These are phyloP conservation scores for Endoconidiophora laricicola DNA, from an alignment of 2,329 filamentous ascomycete species.

Conservation along the genomic window DNA sequence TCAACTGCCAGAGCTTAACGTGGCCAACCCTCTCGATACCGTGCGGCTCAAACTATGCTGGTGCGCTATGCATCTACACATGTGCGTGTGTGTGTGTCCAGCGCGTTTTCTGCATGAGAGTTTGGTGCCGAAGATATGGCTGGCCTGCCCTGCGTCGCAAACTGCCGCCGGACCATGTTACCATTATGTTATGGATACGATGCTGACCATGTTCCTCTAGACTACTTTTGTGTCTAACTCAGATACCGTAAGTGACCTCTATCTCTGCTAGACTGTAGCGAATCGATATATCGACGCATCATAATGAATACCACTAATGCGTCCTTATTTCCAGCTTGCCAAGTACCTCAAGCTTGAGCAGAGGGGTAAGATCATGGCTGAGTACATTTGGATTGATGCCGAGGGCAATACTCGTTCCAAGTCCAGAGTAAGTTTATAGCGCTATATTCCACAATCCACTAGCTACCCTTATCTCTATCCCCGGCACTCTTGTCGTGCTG, in stretches of 20 bases:
- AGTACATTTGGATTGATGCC: slow-evolving; percentile 94
- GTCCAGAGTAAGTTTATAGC: slow-evolving; percentile 59
- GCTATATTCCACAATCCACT: slow-evolving; percentile 10
- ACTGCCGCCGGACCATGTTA: not conserved
- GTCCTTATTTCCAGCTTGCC: slow-evolving; percentile 46
- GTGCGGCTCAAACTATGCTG: slow-evolving; percentile 6
- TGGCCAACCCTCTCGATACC: no score
- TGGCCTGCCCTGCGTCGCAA: no score
- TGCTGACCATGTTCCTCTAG: slow-evolving; percentile 7
- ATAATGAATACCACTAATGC: not conserved
- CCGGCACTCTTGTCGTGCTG: slow-evolving; percentile 2
- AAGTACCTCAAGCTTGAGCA: slow-evolving; percentile 89
- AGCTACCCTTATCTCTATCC: slow-evolving; percentile 15
- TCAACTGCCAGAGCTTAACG: no score
- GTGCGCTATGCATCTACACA: no score
- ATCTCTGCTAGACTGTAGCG: not conserved
- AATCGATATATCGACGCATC: not conserved
- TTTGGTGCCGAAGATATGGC: no score
- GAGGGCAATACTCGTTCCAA: slow-evolving; percentile 77
- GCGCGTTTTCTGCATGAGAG: no score
- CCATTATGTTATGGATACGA: not conserved
- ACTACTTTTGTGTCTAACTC: slow-evolving; percentile 11
- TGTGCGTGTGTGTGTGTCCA: no score
- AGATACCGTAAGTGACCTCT: slow-evolving; percentile 8
- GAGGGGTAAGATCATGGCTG: slow-evolving; percentile 75